Base-by-base conservation (phyloP, 2,329 filamentous ascomycete genomes). In the Sporothrix curviconia region DNA sequence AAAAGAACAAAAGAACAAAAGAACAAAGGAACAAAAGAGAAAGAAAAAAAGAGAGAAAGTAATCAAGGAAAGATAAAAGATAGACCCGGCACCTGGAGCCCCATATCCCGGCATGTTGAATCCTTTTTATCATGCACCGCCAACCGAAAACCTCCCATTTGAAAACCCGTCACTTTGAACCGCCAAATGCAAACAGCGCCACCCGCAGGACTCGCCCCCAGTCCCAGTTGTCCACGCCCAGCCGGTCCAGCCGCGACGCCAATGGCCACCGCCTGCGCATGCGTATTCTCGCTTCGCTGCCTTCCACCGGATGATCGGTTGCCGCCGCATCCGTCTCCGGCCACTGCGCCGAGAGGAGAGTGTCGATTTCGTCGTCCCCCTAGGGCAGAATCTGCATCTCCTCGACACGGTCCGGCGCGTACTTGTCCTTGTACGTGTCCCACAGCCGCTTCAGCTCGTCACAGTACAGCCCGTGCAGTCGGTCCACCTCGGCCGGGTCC, bases 391-490 rank as follows among this genome's bases (percentile, higher is more conserved):
- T 84, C 67, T 85, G 76, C 71, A 91, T 67, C 68, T 92, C 88
- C 56, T 79, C 81, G 59, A 74, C 77, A 39, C 87, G 74, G 25
- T 83, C 74, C 46, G 74, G 74, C 0, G 86, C 81, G 74, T 91
- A 92, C 22, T 82, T 80, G 64, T 90, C 87, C 74, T 91, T 92
- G 78, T 89, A 90, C 36, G 81, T 76, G 53, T 90, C 81, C 86
- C 88, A 94, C 19, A 92, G 73, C 60, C 82, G 79, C 73, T 83
- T 73, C 59, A 94, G 70, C 74, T 92, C 92, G 28, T 79, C 74
- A 1, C 94, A 80, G 71, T 99, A 99, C 63, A 84, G 74, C 22
- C 76, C 78, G 70, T 97, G 94, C 60, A 96, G 76, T 64, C 87
- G 75, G 66, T 96, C 86, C 61, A 97, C 84, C 64, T 95, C 90